Evolutionary conservation across 73 alveolate genomes (phyloP), one percentile per base, ranked within the genome.

Genomic region (Tetrahymena elliotti): DNA sequence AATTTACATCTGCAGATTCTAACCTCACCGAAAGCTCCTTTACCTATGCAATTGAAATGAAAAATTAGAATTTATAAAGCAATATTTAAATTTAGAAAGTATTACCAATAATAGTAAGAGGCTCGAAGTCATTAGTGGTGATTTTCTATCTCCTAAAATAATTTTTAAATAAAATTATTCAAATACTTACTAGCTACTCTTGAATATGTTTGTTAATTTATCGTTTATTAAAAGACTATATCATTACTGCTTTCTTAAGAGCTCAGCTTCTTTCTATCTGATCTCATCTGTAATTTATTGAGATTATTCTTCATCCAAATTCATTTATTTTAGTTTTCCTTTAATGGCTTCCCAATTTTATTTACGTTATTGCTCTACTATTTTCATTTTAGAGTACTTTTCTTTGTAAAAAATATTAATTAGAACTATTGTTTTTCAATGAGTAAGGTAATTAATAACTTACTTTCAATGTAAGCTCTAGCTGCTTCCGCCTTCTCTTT

Each of bases 1-100:
- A 83, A 83, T 22, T 83, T 95, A 93, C 96, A 96, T 39, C 98
- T 95, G 83, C 98, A 97, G 18, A 97, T 96, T 93, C 98, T 94
- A 15, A 97, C 98, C 94, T 97, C 98, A 37, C 98, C 97, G 93
- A 97, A 97, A 8, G 98, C 98, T 16, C 97, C 97, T 95, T 97
- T 94, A 11, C 97, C 97, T 33, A 47, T n/a, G 13, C 20, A 93
- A 93, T 40, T 93, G 54, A 47, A 94, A 34, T 33, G 84, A 84
- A 22, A 94, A 96, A 53, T 83, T 93, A 95, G 84, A 95, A 54
- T 95, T n/a, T n/a, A n/a, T n/a, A n/a, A n/a, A 95, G 83, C 96
- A 93, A 38, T 83, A 84, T 16, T 93, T 41, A 93, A 93, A 52
- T 88, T 95, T 95, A 52, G 82, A 41, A n/a, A 94, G 53, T 40